A percentile compares a stretch with the other conserved stretches of the same genome.
Evolutionary conservation across 169 alveolate genomes (phyloP).

Genomic region (Plasmodium fragile): DNA sequence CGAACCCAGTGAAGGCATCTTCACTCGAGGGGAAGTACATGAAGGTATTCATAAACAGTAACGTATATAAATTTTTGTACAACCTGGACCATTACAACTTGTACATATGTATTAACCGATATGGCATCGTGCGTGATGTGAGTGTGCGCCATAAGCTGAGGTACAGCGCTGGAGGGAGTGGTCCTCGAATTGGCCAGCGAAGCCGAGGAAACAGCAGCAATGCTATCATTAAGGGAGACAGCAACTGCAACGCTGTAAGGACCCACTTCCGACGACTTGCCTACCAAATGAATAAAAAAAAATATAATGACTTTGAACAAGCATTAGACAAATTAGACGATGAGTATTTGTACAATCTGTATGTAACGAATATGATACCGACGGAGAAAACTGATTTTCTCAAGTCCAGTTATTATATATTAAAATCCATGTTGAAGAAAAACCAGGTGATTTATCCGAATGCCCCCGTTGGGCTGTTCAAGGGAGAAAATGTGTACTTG

Average conservation of each 20-base stretch:
- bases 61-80: conserved; percentile 41
- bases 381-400: conserved; percentile 46
- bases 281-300: conserved; percentile 17
- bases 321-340: conserved; percentile 57
- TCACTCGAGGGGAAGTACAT: conserved; percentile 28
- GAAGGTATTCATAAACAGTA: conserved; percentile 33
- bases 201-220: neutral
- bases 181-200: neutral
- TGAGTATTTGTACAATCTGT: conserved; percentile 37
- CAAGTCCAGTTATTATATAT: conserved; percentile 42
- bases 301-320: conserved; percentile 33
- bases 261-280: conserved; percentile 3
- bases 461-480: conserved; percentile 49
- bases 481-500: conserved; percentile 68
- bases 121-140: conserved; percentile 29
- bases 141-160: conserved; percentile 48
- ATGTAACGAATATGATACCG: conserved; percentile 57
- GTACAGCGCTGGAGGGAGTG: neutral
- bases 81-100: conserved; percentile 50
- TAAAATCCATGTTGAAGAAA: conserved; percentile 49
- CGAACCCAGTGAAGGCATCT: neutral
- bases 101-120: conserved; percentile 25
- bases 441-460: conserved; percentile 70
- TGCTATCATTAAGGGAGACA: conserved; percentile 30
- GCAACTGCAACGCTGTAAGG: conserved; percentile 7